Evolutionary conservation across 768 basidiomycete genomes (phyloP).

Genomic region (Hygrocybe punicea): DNA sequence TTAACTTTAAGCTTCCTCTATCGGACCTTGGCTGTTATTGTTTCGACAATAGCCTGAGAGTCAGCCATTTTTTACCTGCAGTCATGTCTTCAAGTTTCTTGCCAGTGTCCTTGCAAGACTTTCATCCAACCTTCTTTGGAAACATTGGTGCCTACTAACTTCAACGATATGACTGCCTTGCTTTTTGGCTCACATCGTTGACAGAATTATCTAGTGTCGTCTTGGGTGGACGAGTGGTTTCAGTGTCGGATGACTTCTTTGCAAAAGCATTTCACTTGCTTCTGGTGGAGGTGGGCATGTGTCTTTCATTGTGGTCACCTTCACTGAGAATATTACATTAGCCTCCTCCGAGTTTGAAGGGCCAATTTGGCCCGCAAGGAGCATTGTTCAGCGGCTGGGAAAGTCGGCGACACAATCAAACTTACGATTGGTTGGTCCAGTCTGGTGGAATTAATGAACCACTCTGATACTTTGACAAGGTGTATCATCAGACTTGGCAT

Average conservation of each 20-base stretch:
- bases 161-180: neutral
- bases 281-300: conserved; percentile 60
- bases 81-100: neutral
- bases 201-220: conserved; percentile 86
- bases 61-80: too few relatives aligned
- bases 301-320: neutral
- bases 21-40: too few relatives aligned
- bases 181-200: neutral
- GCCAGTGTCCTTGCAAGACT: neutral
- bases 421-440: conserved; percentile 72
- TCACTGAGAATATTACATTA: conserved; percentile 30
- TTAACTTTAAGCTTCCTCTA: too few relatives aligned
- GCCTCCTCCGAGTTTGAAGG: conserved; percentile 86
- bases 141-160: neutral
- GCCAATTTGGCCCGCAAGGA: conserved; percentile 96
- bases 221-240: conserved; percentile 70
- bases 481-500: conserved; percentile 88
- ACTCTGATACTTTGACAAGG: conserved; percentile 42
- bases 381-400: conserved; percentile 97
- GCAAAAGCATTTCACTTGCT: conserved; percentile 81
- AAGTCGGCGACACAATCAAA: conserved; percentile 79
- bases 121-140: neutral
- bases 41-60: too few relatives aligned
- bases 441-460: neutral
- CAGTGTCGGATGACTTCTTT: conserved; percentile 95